Base-by-base conservation (phyloP, 306 rosid species). In the Prunus armeniaca region DNA sequence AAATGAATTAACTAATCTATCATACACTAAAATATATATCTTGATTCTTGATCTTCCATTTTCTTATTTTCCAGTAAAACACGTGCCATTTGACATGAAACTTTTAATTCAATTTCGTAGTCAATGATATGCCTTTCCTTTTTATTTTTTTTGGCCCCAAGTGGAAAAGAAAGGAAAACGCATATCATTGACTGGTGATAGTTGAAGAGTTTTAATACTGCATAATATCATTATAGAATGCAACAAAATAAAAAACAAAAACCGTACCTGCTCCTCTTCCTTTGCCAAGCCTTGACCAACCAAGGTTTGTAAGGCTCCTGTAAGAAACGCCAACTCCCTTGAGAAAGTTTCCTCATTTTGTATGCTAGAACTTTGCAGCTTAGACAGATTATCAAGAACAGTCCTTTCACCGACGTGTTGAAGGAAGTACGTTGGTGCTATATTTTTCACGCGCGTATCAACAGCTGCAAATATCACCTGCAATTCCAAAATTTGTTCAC, bases 381-480 rank as follows among this genome's bases (percentile, higher is more conserved):
- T 87, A 61, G 83, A 85, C 63, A 87, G 84, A 82, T 88, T 84
- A 87, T 90, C 90, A 68, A 88, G 85, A 69, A 84, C 81, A 86
- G 84, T 77, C 73, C 77, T 87, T 81, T 94, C 96, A 60, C 90
- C 87, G 80, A 87, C 89, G 84, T 88, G 91, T 79, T 91, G 90
- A 69, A 93, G 89, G 30, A 93, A 84, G 84, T 87, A 91, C 4
- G 89, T 82, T 49, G 85, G 84, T 27, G 88, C 94, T 54, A 90
- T 88, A 74, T 91, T 90, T 87, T 91, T 90, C 82, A 87, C 90
- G 34, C 98, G 96, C 69, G 83, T 84, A 79, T 88, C 93, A 56
- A 94, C 86, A 76, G 97, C 95, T 41, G 97, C 87, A 81, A 88
- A 90, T 62, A 94, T 90, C 72, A 91, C 98, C 98, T 94, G 64